Base-by-base conservation (phyloP, 2,329 filamentous ascomycete genomes). In the Trichoderma oligosporum region DNA sequence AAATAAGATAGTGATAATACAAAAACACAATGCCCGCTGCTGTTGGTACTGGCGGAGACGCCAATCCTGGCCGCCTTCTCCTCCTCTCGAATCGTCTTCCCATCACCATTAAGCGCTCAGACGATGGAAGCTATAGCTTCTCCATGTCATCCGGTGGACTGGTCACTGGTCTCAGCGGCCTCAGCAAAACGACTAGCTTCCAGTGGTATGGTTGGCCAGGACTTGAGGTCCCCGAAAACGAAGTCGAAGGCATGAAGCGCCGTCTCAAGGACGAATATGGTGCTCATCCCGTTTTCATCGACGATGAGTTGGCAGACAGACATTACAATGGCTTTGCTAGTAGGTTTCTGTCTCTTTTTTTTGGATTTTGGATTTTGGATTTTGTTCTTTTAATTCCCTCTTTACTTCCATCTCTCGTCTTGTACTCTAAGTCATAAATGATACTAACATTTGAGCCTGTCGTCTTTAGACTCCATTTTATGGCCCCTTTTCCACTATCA, bases 401-500 rank as follows among this genome's bases (percentile, higher is more conserved):
- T 38, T 12, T 18, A 7, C 7, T 6, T 5, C 7, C 25, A 1
- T 41, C 7, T 52, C 8, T n/a, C 5, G 6, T 42, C 8, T 3
- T 18, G 35, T 35, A 27, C 14, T 24, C 25, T 33, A n/a, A 16
- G 22, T 6, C 24, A 18, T 36, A 7, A 18, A 18, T 39, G 27
- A 44, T 27, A n/a, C 18, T 58, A 25, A 58, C 41, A 22, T 36
- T 2, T 24, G 9, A 1, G 7, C 12, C 18, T 9, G 11, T 52
- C 47, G 9, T 35, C 11, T 12, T 36, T 64, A 93, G 91, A 99
- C 74, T 95, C 91, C 7, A 97, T 97, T 71, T 86, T 99, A 60
- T 99, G 94, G 94, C 94, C 94, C 2, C 85, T 99, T 36, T 96
- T 99, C 79, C 94, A 97, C 77, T 97, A 97, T 76, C 94, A 99